Evolutionary conservation across 768 basidiomycete species (phyloP).

Genomic region (Xerocomellus amylosporus): DNA sequence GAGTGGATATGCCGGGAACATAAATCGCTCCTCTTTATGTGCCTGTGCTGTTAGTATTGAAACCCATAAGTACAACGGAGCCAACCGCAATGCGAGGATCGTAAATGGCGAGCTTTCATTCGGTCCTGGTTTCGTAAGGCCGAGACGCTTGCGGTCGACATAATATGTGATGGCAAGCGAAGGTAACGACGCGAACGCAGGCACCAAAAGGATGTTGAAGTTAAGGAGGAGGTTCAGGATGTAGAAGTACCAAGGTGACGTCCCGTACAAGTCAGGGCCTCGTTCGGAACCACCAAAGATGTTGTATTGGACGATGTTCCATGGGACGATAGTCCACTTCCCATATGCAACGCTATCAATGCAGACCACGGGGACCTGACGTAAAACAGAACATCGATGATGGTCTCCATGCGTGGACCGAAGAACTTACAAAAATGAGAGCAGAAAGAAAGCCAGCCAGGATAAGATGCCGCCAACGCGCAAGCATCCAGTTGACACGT

Average conservation of each 20-base stretch:
- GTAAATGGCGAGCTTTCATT: conserved; percentile 79
- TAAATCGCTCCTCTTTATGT: conserved; percentile 99
- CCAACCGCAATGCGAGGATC: conserved; percentile 69
- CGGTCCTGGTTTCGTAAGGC: conserved; percentile 43
- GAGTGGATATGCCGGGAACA: conserved; percentile 91
- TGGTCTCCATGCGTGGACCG: neutral
- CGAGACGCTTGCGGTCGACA: conserved; percentile 76
- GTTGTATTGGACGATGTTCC: conserved; percentile 95
- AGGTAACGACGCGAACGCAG: conserved; percentile 82
- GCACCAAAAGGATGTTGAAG: conserved; percentile 83
- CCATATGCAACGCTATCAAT: conserved; percentile 90
- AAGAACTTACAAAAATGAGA: conserved; percentile 57
- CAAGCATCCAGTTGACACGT: conserved; percentile 52
- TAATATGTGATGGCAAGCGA: conserved; percentile 69
- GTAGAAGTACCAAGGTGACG: conserved; percentile 85
- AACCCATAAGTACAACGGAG: conserved; percentile 92
- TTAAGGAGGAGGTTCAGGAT: conserved; percentile 86
- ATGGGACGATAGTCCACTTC: conserved; percentile 72
- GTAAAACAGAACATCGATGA: neutral
- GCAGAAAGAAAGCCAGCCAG: conserved; percentile 51
- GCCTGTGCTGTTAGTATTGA: conserved; percentile 74
- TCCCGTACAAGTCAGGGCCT: conserved; percentile 93
- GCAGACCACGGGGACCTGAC: conserved; percentile 78
- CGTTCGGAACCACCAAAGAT: conserved; percentile 75
- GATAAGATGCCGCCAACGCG: conserved; percentile 59